These are phyloP conservation scores for Xylaria acuta DNA, from an alignment of 495 filamentous ascomycete genomes.

Conservation along the genomic window DNA sequence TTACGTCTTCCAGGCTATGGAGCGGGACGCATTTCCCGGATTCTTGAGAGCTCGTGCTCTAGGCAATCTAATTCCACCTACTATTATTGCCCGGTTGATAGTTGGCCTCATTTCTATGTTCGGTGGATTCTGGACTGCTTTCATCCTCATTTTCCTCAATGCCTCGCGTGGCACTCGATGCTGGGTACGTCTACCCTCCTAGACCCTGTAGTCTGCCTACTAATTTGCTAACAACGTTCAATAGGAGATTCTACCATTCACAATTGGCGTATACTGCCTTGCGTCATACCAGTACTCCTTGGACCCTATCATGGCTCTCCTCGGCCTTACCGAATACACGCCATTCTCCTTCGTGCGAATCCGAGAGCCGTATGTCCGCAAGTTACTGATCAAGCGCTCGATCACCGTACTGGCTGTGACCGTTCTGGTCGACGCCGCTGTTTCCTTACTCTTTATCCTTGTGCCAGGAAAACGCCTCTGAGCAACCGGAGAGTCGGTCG, in stretches of 20 bases:
- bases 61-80: slow-evolving; percentile 90
- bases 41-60: slow-evolving; percentile 94
- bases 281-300: slow-evolving; percentile 92
- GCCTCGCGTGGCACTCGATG: slow-evolving; percentile 73
- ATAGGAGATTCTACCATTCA: slow-evolving; percentile 92
- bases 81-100: slow-evolving; percentile 79
- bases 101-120: slow-evolving; percentile 88
- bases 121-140: slow-evolving; percentile 91
- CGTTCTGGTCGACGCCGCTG: slow-evolving; percentile 72
- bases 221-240: slow-evolving; percentile 33
- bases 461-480: slow-evolving; percentile 89
- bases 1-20: slow-evolving; percentile 99
- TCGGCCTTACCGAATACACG: slow-evolving; percentile 92
- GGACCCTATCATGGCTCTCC: slow-evolving; percentile 88
- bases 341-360: slow-evolving; percentile 88
- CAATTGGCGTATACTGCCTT: slow-evolving; percentile 84
- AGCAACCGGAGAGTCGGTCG: slow-evolving; percentile 19
- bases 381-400: slow-evolving; percentile 80
- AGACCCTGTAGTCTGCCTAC: not conserved
- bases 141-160: slow-evolving; percentile 89
- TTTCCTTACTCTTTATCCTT: slow-evolving; percentile 86
- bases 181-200: slow-evolving; percentile 68
- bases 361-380: slow-evolving; percentile 85
- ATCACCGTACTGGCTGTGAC: slow-evolving; percentile 76
- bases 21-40: slow-evolving; percentile 95